These are phyloP conservation scores for Leccinum fibrillosum DNA, from an alignment of 768 basidiomycete genomes.

Conservation along the genomic window DNA sequence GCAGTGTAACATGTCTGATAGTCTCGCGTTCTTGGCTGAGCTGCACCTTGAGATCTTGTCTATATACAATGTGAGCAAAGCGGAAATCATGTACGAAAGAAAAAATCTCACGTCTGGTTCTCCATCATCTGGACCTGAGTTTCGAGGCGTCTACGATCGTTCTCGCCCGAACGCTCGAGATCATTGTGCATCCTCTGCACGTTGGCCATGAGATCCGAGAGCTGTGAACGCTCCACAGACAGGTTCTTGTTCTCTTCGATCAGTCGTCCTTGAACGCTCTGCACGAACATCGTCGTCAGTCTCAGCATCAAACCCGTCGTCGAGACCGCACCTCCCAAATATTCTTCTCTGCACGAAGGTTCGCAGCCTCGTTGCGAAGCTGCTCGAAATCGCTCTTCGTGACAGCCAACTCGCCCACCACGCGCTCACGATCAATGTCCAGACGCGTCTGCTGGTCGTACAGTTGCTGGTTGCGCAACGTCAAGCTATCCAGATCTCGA, in stretches of 20 bases:
- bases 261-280: conserved; percentile 79
- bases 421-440: conserved; percentile 71
- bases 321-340: conserved; percentile 76
- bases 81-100: background rate
- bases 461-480: conserved; percentile 67
- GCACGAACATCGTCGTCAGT: conserved; percentile 8
- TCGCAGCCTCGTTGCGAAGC: conserved; percentile 80
- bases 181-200: conserved; percentile 91
- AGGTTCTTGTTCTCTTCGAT: conserved; percentile 83
- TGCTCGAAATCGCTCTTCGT: conserved; percentile 66
- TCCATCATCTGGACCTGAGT: conserved; percentile 76
- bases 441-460: conserved; percentile 70
- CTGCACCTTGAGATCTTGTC: conserved; percentile 71
- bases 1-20: conserved; percentile 67
- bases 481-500: conserved; percentile 62
- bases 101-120: conserved; percentile 61
- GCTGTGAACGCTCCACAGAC: conserved; percentile 75
- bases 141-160: conserved; percentile 79
- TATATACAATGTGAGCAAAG: conserved; percentile 27
- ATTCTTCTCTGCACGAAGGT: conserved; percentile 88
- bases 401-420: conserved; percentile 61
- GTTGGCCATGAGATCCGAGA: conserved; percentile 85
- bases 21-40: conserved; percentile 72
- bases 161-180: conserved; percentile 77
- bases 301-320: background rate